These are phyloP conservation scores for Jamesozyma hellenica DNA, from an alignment of 805 yeast species.

Conservation along the genomic window DNA sequence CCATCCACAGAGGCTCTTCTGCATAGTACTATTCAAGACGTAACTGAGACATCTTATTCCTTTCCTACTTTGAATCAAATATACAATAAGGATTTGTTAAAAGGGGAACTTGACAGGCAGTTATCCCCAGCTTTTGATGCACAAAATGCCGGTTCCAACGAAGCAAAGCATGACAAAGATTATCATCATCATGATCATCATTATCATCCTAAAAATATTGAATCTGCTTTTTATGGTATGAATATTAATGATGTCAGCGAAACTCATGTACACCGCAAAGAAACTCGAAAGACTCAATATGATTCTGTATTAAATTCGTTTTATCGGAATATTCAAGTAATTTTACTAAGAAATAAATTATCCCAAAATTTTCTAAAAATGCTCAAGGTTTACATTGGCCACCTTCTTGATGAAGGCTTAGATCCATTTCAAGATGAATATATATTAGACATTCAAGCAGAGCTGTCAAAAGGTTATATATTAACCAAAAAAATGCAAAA, in stretches of 20 bases:
- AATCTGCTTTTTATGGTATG: neutral
- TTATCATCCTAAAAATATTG: too few species aligned
- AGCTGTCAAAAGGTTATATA: slow-evolving; percentile 12
- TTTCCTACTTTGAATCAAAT: too few species aligned
- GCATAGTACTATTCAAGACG: neutral
- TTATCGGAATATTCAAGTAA: slow-evolving; percentile 20
- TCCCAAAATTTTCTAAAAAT: slow-evolving; percentile 21
- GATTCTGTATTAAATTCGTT: slow-evolving; percentile 10
- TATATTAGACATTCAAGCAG: slow-evolving; percentile 14
- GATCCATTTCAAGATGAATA: slow-evolving; percentile 18
- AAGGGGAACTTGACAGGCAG: too few species aligned
- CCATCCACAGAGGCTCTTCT: slow-evolving; percentile 1
- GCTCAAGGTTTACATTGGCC: slow-evolving; percentile 14
- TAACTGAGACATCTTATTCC: too few species aligned
- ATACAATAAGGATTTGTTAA: too few species aligned
- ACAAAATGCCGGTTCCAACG: neutral
- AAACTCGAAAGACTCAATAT: neutral
- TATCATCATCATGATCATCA: neutral
- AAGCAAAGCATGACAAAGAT: neutral
- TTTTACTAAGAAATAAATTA: slow-evolving; percentile 15
- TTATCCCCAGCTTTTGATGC: too few species aligned
- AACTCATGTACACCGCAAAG: neutral
- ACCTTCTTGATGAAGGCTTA: slow-evolving; percentile 11
- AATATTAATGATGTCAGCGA: neutral
- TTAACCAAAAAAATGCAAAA: slow-evolving; percentile 13